Base-by-base conservation (phyloP, 805 yeast species). In the Lipomyces starkeyi region DNA sequence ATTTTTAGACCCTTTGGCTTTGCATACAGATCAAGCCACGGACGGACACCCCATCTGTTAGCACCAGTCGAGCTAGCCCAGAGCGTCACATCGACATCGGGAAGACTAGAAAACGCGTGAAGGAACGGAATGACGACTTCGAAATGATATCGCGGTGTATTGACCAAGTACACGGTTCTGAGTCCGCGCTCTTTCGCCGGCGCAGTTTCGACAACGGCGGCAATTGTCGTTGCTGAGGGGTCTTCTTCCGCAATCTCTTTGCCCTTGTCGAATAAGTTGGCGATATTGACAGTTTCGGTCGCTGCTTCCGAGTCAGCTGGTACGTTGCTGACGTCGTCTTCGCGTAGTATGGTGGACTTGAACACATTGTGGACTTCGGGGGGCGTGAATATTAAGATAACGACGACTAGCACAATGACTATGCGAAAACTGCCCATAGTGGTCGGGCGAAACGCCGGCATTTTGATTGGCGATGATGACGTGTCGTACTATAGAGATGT, bases 41-140 rank as follows among this genome's bases (percentile, higher is more conserved):
- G 71, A 17, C 61, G 43, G 20, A 66, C 71, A 8, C 71, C 71
- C 37, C 67, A 68, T 29, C 71, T 57, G 52, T 35, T 29, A 37
- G 37, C 55, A 11, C 71, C 71, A 2, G 17, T 14, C 13, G 14
- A 27, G 14, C 52, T n/a, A 4, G 65, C 66, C 35, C 58, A 64
- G 20, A 66, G 62, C 14, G 64, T 43, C 14, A 68, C 55, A 56
- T 61, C 47, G 27, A 54, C 65, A 32, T 59, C 47, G 4, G 37
- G 47, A 4, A 67, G 59, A 20, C 32, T 40, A 1, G 71, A 59
- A 35, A 69, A 63, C 20, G 55, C 58, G 54, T 58, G 22, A n/a
- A 69, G 63, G 37, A 69, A 58, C 14, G 72, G 72, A 7, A 67
- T 22, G 35, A 69, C 71, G 25, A 69, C 64, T 34, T 69, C 72